Base-by-base conservation (phyloP, 768 basidiomycete genomes). In the Panaeolus papilionaceus region DNA sequence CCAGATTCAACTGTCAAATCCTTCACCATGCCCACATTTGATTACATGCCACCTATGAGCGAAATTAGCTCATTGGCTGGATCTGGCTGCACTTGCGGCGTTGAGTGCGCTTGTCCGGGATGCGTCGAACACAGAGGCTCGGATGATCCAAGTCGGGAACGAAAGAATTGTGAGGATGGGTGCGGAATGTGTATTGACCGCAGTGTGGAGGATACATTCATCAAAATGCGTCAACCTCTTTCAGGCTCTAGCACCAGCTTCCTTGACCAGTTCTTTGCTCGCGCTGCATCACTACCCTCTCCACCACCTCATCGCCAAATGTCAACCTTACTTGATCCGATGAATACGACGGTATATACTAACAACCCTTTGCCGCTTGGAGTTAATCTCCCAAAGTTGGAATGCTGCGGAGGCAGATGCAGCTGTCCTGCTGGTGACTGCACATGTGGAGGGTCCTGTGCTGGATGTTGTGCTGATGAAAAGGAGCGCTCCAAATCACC, bases 1-100 rank as follows among this genome's bases (percentile, higher is more conserved):
- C 33, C 54, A 20, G 47, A 12, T 23, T 51, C 47, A 1, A 51
- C 26, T 9, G 23, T 9, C 54, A 58, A 40, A 39, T 44, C 67
- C 9, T 39, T 73, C 12, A 62, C 76, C 28, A 73, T 82, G 28
- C 87, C 87, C 18, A 75, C 80, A 16, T 92, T 89, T 69, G 81
- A 83, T 26, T 75, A 78, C 14, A 89, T 92, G 76, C 89, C 90
- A 14, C 84, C 90, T 1, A 84, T 90, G 72, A 87, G 84, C 71
- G 79, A 81, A 49, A 83, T 90, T 51, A 79, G 80, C 23, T 88
- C 89, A 4, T 75, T 90, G 12, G 89, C 90, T 1, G 89, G 87
- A 14, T 84, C 90, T 2, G 90, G 89, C 2, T 93, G 92, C 74
- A 90, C 88, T 8, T 93, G 92, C 73, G 91, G 91, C 38, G 75